These are phyloP conservation scores for Chlamydomonas applanata DNA, from an alignment of 139 green algal genomes.

Conservation along the genomic window DNA sequence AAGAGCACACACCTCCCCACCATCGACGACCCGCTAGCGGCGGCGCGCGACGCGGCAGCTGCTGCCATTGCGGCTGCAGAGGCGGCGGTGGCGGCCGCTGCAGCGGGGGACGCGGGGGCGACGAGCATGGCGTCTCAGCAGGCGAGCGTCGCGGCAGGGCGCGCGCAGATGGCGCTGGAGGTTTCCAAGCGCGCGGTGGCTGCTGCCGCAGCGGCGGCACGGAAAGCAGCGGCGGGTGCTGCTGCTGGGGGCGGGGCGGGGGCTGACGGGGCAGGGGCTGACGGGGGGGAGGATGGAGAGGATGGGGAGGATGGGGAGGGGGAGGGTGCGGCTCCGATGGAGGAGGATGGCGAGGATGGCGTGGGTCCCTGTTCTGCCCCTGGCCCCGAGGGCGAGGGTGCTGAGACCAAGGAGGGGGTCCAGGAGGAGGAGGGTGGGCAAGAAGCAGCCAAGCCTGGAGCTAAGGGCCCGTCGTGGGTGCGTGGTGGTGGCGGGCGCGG, in stretches of 20 bases:
- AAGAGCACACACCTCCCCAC: no score
- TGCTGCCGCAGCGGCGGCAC: not conserved
- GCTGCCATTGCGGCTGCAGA: not conserved
- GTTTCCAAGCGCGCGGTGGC: slow-evolving; percentile 6
- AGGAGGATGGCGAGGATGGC: not conserved
- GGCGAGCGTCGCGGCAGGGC: not conserved
- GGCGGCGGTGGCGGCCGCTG: not conserved
- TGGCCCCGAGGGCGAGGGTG: not conserved
- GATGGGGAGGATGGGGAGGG: not conserved
- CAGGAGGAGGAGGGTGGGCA: not conserved
- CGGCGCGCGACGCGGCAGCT: not conserved
- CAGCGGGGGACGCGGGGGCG: not conserved
- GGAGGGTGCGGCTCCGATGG: not conserved
- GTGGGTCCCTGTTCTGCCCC: not conserved
- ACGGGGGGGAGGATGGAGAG: not conserved
- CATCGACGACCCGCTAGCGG: not conserved
- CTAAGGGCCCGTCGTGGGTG: not conserved
- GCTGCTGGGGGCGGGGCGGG: not conserved
- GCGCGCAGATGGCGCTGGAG: not conserved
- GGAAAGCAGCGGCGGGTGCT: not conserved
- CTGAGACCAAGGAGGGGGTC: not conserved
- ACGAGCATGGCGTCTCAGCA: no score
- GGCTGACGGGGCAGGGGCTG: not conserved
- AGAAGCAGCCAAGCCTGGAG: not conserved
- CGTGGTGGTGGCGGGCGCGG: slow-evolving; percentile 36